Evolutionary conservation across 148 eudicot genomes (phyloP), one percentile per base, ranked within the genome.

Genomic region (Vaccinium vitisidaea): DNA sequence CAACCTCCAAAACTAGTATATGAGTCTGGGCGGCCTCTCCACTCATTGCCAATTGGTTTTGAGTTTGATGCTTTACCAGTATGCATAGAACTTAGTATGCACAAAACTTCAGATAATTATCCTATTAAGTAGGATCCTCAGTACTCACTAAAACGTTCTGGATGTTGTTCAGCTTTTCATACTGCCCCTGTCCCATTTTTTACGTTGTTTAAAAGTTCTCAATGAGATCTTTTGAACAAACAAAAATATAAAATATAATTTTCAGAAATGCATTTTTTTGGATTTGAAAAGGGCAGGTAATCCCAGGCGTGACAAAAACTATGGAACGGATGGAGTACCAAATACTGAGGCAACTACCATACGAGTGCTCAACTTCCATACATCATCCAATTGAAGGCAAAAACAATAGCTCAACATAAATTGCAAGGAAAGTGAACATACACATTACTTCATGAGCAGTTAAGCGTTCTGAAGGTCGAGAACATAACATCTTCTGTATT

Each of bases 381-480:
- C 49, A 76, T 61, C 65, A 54, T 39, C 70, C 15, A 59, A 8
- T 49, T 39, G 30, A 36, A 52, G 13, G 69, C 8, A 53, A 69
- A 83, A 69, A 50, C 23, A 58, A 82, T 49, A 82, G 15, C n/a
- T 52, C n/a, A 76, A 75, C 13, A 58, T 80, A 30, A 54, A 36
- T 30, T 50, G 30, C 12, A 19, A 73, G 77, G 30, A 81, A 19
- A 21, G 36, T 32, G 14, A 84, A 91, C 99, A 85, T 90, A 96
- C 99, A 93, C 86, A 94, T 85, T 79, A 96, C 99, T 95, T 95
- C 91, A 88, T 96, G 98, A 90, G 99, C 99, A 84, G 98, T 92
- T 80, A 93, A 83, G 13, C 98, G 91, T 54, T 96, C 92, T 74
- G 92, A 84, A 74, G 99, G 95, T 52, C 85, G 82, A 73, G 91